Evolutionary conservation across 2,329 filamentous ascomycete genomes (phyloP), one percentile per base, ranked within the genome.

Genomic region (Blastomyces parvus): DNA sequence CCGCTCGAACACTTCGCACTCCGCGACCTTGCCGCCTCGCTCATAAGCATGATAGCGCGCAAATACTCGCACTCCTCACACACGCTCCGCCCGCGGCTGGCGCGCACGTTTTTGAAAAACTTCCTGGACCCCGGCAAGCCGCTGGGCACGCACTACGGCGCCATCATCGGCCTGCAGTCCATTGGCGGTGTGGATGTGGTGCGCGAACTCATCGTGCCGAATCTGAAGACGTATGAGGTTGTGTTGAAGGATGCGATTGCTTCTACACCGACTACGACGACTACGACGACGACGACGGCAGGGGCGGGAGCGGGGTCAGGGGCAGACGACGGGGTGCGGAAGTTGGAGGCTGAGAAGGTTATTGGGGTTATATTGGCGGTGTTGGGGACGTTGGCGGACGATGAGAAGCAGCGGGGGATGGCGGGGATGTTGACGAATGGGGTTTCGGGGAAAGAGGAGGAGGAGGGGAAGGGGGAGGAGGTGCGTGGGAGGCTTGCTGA

Each of bases 31-130:
- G 88, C 94, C 0, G 91, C 91, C 0, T 89, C 89, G 0, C 82
- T 99, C 5, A 83, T 97, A 19, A 88, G 86, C 40, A 84, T 86
- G 44, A 89, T 99, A 48, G 87, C 89, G 3, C 84, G 83, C 66
- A 93, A 92, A 71, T 97, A 95, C 77, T 86, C 88, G 6, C 83
- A 86, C 33, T 88, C 87, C 4, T 96, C 92, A 64, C 86, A 89
- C 53, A 88, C 91, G 17, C 84, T 97, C 33, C 90, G 91, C 63
- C 88, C 92, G 1, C 90, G 95, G 67, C 87, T 99, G 38, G 92
- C 91, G 3, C 85, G 94, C n/a, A 94, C 92, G 0, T 97, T 91
- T 71, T 83, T 97, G 42, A 96, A 96, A 77, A 87, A 89, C 70
- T 93, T 97, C 75, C 83, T 99, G 38, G 92, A 97, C 70, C 90